Conservation (phyloP, 225 moss, liverwort and hornwort genomes). For the Physcomitrium patens region DNA sequence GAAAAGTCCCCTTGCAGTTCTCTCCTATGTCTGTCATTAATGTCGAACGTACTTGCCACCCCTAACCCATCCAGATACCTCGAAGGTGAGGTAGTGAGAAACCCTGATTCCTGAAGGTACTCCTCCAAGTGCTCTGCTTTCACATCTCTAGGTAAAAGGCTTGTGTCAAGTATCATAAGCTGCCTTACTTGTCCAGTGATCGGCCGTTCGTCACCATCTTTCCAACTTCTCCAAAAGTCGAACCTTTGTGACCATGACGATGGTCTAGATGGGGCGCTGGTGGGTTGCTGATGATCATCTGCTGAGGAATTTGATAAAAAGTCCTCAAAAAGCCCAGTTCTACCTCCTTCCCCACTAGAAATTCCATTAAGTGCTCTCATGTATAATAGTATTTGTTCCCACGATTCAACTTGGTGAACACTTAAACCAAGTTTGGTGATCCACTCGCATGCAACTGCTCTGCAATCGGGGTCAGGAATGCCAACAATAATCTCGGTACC, state of each 20-base stretch:
- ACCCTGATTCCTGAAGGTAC: conserved; percentile 42
- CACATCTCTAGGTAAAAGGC: conserved; percentile 31
- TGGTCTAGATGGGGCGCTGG: conserved; percentile 21
- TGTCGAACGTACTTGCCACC: conserved; percentile 49
- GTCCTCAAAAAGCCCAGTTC: conserved; percentile 36
- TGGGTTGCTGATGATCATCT: conserved; percentile 20
- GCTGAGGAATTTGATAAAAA: conserved; percentile 31
- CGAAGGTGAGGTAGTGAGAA: conserved; percentile 32
- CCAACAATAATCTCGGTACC: conserved; percentile 66
- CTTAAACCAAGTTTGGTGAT: conserved; percentile 57
- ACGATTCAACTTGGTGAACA: conserved; percentile 68
- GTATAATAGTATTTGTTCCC: conserved; percentile 68
- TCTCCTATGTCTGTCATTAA: conserved; percentile 36
- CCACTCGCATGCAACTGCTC: conserved; percentile 68
- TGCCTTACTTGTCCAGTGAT: conserved; percentile 24
- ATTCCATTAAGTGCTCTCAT: conserved; percentile 49
- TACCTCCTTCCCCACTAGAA: conserved; percentile 8
- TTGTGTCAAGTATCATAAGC: conserved; percentile 39
- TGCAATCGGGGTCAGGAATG: conserved; percentile 72
- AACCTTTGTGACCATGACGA: conserved; percentile 1
- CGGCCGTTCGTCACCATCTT: conserved; percentile 30
- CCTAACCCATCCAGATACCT: conserved; percentile 47
- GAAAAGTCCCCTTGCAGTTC: conserved; percentile 46
- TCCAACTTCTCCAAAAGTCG: conserved; percentile 42
- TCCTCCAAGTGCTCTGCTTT: conserved; percentile 30